Percentiles rank a stretch among this genome's conserved stretches.
Conservation (phyloP, 495 filamentous ascomycete species). For the Cercophora newfieldiana region DNA sequence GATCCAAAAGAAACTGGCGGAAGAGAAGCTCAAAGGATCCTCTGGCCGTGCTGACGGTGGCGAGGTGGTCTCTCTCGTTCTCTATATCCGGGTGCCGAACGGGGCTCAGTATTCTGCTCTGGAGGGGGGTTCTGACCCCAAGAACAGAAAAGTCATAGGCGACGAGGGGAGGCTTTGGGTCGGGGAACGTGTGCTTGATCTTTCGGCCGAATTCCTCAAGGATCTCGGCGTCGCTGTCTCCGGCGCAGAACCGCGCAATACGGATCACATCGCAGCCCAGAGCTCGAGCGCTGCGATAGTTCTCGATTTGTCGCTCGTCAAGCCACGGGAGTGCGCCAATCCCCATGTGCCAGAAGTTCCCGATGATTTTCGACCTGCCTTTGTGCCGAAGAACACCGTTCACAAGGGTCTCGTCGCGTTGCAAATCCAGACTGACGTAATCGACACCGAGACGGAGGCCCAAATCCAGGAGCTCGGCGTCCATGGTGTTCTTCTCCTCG, state of each 20-base stretch:
- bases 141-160: constrained; percentile 71
- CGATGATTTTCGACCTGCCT: constrained; percentile 75
- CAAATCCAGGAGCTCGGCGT: constrained; percentile 63
- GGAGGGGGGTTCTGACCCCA: constrained; percentile 65
- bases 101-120: constrained; percentile 66
- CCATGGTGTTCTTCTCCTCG: constrained; percentile 49
- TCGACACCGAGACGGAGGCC: constrained; percentile 73
- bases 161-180: constrained; percentile 61
- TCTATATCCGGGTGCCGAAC: constrained; percentile 68
- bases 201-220: constrained; percentile 57
- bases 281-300: constrained; percentile 57
- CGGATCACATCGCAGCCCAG: constrained; percentile 72
- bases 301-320: constrained; percentile 55
- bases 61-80: constrained; percentile 46
- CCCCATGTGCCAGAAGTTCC: constrained; percentile 56
- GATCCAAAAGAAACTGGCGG: constrained; percentile 59
- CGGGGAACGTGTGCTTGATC: constrained; percentile 46
- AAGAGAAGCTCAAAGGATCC: constrained; percentile 56
- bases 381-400: constrained; percentile 55
- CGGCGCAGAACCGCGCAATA: constrained; percentile 62
- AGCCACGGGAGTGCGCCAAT: constrained; percentile 60
- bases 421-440: constrained; percentile 68
- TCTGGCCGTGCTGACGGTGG: constrained; percentile 44
- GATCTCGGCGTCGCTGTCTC: constrained; percentile 58
- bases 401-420: constrained; percentile 52